These are phyloP conservation scores for Nepenthes alata DNA, from an alignment of 179 eudicot species.

Conservation along the genomic window DNA sequence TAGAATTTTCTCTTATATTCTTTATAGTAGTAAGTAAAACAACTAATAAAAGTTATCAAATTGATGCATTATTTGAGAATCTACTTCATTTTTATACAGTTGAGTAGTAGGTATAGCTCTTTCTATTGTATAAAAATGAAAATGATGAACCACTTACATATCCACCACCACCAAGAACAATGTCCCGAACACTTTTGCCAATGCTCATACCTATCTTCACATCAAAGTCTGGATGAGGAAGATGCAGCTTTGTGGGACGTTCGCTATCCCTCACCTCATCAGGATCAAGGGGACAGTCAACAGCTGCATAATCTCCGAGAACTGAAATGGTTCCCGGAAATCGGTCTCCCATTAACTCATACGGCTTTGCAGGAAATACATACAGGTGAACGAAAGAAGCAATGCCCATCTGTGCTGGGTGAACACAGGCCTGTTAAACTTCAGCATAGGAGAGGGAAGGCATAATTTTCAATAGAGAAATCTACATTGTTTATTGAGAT, in stretches of 20 bases:
- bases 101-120: too few species aligned
- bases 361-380: slow-evolving; percentile 90
- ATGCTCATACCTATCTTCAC: slow-evolving; percentile 65
- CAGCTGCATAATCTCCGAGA: slow-evolving; percentile 93
- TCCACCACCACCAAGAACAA: slow-evolving; percentile 84
- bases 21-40: too few species aligned
- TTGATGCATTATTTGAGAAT: too few species aligned
- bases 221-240: slow-evolving; percentile 67
- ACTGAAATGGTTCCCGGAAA: slow-evolving; percentile 66
- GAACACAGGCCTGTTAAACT: slow-evolving; percentile 29
- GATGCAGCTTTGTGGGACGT: slow-evolving; percentile 84
- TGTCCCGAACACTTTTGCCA: slow-evolving; percentile 84
- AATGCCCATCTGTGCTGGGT: slow-evolving; percentile 91
- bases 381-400: slow-evolving; percentile 88
- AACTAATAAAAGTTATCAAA: too few species aligned
- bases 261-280: slow-evolving; percentile 96
- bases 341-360: slow-evolving; percentile 72
- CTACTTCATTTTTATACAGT: too few species aligned
- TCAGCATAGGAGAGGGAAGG: slow-evolving; percentile 5
- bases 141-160: slow-evolving; percentile 43
- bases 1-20: too few species aligned
- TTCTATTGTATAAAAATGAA: neutral
- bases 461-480: neutral
- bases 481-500: too few species aligned
- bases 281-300: slow-evolving; percentile 84